These are phyloP conservation scores for Nannizziopsis barbatae DNA, from an alignment of 2,329 filamentous ascomycete genomes.

Conservation along the genomic window DNA sequence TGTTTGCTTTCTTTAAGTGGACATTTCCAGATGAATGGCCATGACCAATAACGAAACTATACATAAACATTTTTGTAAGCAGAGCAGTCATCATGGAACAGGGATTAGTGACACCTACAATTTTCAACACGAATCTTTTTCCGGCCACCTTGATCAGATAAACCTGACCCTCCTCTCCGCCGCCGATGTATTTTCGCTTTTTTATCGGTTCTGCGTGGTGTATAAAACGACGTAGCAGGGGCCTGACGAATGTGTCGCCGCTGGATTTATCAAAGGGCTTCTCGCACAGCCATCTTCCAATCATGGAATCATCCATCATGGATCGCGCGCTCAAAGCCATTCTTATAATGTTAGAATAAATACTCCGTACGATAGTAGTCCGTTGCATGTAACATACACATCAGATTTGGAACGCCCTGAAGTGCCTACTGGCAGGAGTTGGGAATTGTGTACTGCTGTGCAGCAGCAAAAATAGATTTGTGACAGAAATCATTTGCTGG, in stretches of 20 bases:
- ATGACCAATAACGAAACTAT: neutral
- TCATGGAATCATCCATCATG: constrained; percentile 12
- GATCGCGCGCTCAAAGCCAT: neutral
- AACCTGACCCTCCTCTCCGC: constrained; percentile 10
- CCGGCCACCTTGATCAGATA: constrained; percentile 8
- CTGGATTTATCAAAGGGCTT: constrained; percentile 11
- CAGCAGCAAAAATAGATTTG: no score
- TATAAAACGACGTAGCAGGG: constrained; percentile 13
- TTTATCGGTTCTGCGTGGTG: constrained; percentile 12
- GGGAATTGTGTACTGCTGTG: no score
- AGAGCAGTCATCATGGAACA: neutral
- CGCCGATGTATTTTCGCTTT: constrained; percentile 1
- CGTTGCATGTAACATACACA: no score
- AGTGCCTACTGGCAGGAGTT: no score
- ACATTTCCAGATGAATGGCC: neutral
- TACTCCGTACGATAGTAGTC: no score
- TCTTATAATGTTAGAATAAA: no score
- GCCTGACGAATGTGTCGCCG: constrained; percentile 6
- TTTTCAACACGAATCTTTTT: constrained; percentile 9
- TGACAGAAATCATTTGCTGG: no score
- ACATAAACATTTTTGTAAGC: neutral
- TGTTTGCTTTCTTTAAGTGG: neutral
- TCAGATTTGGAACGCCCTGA: no score
- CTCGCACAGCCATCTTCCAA: constrained; percentile 8
- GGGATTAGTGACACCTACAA: constrained; percentile 9